Base-by-base conservation (phyloP, 2,329 filamentous ascomycete species). In the Pseudocercospora pini-densiflorae region DNA sequence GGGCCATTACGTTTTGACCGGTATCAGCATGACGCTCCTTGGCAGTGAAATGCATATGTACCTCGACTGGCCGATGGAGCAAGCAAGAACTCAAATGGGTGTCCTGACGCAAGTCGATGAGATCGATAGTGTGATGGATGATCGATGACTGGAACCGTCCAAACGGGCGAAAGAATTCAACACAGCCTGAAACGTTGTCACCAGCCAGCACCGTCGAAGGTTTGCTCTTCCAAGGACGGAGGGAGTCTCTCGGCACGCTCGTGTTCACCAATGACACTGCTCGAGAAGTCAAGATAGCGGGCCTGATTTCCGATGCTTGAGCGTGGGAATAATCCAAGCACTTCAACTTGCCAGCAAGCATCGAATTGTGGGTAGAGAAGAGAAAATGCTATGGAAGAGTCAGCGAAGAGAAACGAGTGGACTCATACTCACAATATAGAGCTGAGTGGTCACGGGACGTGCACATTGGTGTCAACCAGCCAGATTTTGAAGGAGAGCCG, bases 81-180 rank as follows among this genome's bases (percentile, higher is more conserved):
- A 66, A 31, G 63, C 63, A 5, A 29, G 27, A 19, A 62, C 12
- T 45, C 57, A 40, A 10, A 62, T 62, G 55, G 19, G 23, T 16
- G 23, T 29, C 2, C 12, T 54, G 49, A 54, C 49, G 14, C 49
- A 29, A 5, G 19, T 16, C 5, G 47, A 40, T 16, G 57, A 57
- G 36, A 54, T 60, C 16, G 62, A 64, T 19, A 64, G 62, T 40
- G 62, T 60, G n/a, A 54, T 64, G 57, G 36, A 57, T n/a, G 27
- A 51, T 33, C 16, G 36, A 53, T 53, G 49, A 12, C 31, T 33
- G 31, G 33, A 5, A 16, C 33, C 4, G 10, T 36, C 12, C 33
- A 16, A 36, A 36, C 33, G 10, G 33, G 33, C 33, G 7, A 33
- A 33, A 33, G 31, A 33, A 33, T 33, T 12, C 33, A 36, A 16